Conservation (phyloP, 805 yeast species). For the Yarrowia porcina region DNA sequence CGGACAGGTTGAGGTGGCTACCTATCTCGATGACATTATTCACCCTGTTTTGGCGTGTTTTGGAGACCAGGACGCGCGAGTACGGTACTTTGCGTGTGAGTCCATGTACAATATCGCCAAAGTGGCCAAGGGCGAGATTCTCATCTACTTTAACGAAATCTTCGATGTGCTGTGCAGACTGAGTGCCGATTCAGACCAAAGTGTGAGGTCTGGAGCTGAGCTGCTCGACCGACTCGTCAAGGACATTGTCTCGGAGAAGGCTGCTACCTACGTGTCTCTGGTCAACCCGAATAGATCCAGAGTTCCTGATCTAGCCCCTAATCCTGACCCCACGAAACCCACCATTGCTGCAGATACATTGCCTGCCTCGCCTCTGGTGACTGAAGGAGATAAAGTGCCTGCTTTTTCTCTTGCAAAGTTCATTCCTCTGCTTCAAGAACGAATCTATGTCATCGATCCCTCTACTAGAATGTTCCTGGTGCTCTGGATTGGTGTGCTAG, state of each 20-base stretch:
- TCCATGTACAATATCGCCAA: slow-evolving; percentile 93
- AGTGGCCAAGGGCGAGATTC: slow-evolving; percentile 91
- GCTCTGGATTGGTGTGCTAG: slow-evolving; percentile 89
- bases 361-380: slow-evolving; percentile 18
- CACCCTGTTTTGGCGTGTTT: slow-evolving; percentile 94
- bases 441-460: slow-evolving; percentile 90
- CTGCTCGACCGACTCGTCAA: slow-evolving; percentile 83
- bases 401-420: slow-evolving; percentile 85
- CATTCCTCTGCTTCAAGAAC: slow-evolving; percentile 84
- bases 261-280: slow-evolving; percentile 65
- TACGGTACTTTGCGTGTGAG: slow-evolving; percentile 95
- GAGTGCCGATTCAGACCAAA: slow-evolving; percentile 84
- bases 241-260: slow-evolving; percentile 93
- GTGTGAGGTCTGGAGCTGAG: slow-evolving; percentile 95
- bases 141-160: slow-evolving; percentile 87
- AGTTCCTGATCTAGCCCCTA: slow-evolving; percentile 48
- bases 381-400: slow-evolving; percentile 46
- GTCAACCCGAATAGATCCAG: slow-evolving; percentile 56
- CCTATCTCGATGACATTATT: slow-evolving; percentile 76
- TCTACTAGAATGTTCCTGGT: slow-evolving; percentile 87
- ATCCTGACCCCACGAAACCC: slow-evolving; percentile 35
- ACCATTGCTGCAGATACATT: slow-evolving; percentile 35
- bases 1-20: slow-evolving; percentile 77
- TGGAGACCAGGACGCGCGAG: slow-evolving; percentile 96
- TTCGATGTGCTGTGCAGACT: slow-evolving; percentile 88